Base-by-base conservation (phyloP, 257 asterid species). In the Solanum clarkiae region DNA sequence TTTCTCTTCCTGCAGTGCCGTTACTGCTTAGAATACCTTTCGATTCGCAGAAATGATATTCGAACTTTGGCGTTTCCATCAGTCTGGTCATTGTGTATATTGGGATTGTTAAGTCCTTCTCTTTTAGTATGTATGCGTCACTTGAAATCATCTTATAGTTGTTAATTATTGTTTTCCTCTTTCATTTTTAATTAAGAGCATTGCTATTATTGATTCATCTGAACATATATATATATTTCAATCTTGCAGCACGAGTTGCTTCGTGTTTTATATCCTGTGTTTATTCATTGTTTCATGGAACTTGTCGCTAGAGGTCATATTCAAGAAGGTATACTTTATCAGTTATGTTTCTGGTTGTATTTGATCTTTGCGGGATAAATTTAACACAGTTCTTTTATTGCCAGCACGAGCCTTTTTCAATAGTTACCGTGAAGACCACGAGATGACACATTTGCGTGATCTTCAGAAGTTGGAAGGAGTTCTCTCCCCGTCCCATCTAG, bases 231-330 rank as follows among this genome's bases (percentile, higher is more conserved):
- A 40, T 26, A 26, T 26, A 26, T 84, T 72, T 84, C 56, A 69
- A 53, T 84, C 24, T 45, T 87, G 88, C 91, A 95, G 97, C 98
- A 97, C n/a, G 99, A 97, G 93, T 90, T 97, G 93, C 98, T 95
- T 84, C 96, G 99, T n/a, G 96, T 97, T 51, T 91, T 97, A 80
- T 97, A 95, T 90, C 99, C 99, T 62, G 98, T 95, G 47, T 97
- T 97, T 90, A 89, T 97, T 88, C 99, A 94, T 91, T 95, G 95
- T 75, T 97, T 95, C 90, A 97, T 97, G 99, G 99, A 97, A 91
- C 98, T 97, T 85, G 94, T 97, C 55, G 95, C 97, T 4, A 94
- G 93, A 89, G 98, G 98, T 87, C 94, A 95, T 91, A 89, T 95
- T 85, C 97, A 91, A 86, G 99, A 97, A 95, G 99, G 99, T 95